Conservation (phyloP, 1,139 yeast genomes). For the Geotrichum siamense region DNA sequence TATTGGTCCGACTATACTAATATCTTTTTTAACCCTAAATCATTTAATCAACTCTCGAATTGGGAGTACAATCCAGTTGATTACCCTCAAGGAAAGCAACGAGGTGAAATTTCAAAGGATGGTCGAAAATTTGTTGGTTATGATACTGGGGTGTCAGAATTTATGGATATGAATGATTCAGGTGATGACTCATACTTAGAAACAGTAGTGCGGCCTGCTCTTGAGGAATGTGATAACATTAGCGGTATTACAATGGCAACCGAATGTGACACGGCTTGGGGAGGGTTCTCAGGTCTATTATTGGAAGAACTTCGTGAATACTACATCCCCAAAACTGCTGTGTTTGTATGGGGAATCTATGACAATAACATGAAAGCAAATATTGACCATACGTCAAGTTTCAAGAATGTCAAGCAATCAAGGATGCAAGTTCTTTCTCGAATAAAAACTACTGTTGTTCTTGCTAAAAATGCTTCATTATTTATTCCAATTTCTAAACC, state of each 20-base stretch:
- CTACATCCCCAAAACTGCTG: slow-evolving; percentile 51
- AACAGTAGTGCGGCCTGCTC: slow-evolving; percentile 48
- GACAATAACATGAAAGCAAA: slow-evolving; percentile 21
- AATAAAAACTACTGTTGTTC: slow-evolving; percentile 42
- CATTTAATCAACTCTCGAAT: slow-evolving; percentile 45
- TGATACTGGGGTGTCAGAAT: slow-evolving; percentile 47
- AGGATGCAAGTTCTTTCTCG: slow-evolving; percentile 36
- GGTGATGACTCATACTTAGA: slow-evolving; percentile 46
- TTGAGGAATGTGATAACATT: slow-evolving; percentile 74
- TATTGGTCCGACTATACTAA: slow-evolving; percentile 83
- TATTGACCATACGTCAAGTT: slow-evolving; percentile 4
- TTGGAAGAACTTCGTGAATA: slow-evolving; percentile 60
- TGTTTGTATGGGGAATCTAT: slow-evolving; percentile 52
- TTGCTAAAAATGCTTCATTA: slow-evolving; percentile 43
- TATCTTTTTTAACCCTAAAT: slow-evolving; percentile 57
- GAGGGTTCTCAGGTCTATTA: slow-evolving; percentile 58
- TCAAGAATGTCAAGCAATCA: slow-evolving; percentile 17
- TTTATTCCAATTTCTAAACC: slow-evolving; percentile 44
- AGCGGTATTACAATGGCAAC: slow-evolving; percentile 63
- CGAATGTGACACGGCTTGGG: slow-evolving; percentile 77
- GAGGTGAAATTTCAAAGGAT: slow-evolving; percentile 33
- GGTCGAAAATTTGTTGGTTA: slow-evolving; percentile 37
- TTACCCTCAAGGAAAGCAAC: slow-evolving; percentile 38
- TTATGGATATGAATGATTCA: slow-evolving; percentile 31
- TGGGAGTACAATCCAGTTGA: slow-evolving; percentile 47